Evolutionary conservation across 305 asterid species (phyloP).

Genomic region (Fraxinus dipetala): DNA sequence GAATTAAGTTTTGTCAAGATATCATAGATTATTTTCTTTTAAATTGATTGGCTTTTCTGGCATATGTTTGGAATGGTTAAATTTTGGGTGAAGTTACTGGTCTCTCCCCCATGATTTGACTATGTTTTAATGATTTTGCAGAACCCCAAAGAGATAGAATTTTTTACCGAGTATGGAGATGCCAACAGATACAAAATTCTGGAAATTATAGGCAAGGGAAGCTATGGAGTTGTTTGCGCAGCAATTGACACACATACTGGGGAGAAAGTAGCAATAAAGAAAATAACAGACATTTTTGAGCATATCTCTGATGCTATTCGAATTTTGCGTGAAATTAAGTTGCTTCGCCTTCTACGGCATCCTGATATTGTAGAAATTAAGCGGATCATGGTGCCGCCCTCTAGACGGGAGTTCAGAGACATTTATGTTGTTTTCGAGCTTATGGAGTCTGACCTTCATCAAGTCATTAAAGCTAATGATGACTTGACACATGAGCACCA

Average conservation of each 20-base stretch:
- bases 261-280: conserved; percentile 93
- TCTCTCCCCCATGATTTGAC: neutral
- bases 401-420: conserved; percentile 82
- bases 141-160: conserved; percentile 67
- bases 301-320: conserved; percentile 88
- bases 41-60: neutral
- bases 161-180: conserved; percentile 87
- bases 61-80: conserved; percentile 2
- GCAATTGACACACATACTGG: conserved; percentile 89
- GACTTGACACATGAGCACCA: conserved; percentile 93
- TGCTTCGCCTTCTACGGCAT: conserved; percentile 88
- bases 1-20: neutral
- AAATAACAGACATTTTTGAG: conserved; percentile 83
- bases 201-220: conserved; percentile 93
- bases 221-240: conserved; percentile 98
- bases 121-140: conserved; percentile 33
- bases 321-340: conserved; percentile 85
- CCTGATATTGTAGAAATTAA: conserved; percentile 97
- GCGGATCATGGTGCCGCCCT: conserved; percentile 90
- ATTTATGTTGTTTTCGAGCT: conserved; percentile 95
- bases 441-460: conserved; percentile 99
- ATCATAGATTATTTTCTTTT: neutral
- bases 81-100: neutral
- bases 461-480: conserved; percentile 95
- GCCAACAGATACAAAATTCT: conserved; percentile 83